These are phyloP conservation scores for Adansonia rubrostipa DNA, from an alignment of 441 rosid genomes.

Conservation along the genomic window DNA sequence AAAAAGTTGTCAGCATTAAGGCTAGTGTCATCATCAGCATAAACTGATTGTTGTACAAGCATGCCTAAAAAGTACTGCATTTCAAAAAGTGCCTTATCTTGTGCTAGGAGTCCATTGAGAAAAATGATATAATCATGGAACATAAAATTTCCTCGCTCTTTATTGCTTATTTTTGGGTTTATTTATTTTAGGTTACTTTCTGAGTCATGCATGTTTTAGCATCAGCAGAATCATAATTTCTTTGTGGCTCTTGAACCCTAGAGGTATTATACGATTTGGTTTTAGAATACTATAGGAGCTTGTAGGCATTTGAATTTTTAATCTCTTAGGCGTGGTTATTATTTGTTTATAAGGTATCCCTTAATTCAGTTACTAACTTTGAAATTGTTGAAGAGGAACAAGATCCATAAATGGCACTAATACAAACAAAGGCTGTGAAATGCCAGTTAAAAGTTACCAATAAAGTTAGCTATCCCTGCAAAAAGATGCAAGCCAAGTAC, in stretches of 20 bases:
- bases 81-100: slow-evolving; percentile 1
- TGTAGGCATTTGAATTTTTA: neutral
- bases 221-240: neutral
- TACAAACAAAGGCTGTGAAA: slow-evolving; percentile 24
- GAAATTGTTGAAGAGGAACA: slow-evolving; percentile 21
- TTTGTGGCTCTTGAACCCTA: neutral
- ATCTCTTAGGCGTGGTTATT: neutral
- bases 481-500: slow-evolving; percentile 37
- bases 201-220: neutral
- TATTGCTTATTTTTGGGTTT: neutral
- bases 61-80: neutral
- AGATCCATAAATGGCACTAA: neutral
- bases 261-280: neutral
- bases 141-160: neutral
- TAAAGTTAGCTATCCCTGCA: slow-evolving; percentile 13
- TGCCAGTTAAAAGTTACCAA: slow-evolving; percentile 25
- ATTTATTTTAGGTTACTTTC: neutral
- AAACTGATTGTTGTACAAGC: slow-evolving; percentile 10
- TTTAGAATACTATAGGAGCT: neutral
- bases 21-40: slow-evolving; percentile 9
- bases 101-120: neutral
- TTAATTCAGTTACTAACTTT: neutral
- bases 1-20: slow-evolving; percentile 24
- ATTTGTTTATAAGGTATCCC: neutral
- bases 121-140: neutral